These are phyloP conservation scores for Ananas comosus DNA, from an alignment of 176 grass and related monocot genomes.

Conservation along the genomic window DNA sequence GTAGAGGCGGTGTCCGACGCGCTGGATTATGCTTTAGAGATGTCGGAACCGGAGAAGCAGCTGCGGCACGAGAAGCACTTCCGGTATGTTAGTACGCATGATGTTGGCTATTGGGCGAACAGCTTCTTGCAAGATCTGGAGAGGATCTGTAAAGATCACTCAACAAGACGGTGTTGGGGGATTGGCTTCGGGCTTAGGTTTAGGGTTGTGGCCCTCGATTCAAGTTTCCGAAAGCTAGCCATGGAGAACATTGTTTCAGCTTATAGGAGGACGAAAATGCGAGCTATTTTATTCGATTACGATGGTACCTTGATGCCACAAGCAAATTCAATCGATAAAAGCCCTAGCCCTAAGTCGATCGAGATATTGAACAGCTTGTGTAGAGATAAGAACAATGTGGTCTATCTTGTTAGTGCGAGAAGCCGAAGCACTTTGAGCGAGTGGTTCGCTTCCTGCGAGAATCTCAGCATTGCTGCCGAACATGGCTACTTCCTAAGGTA, in stretches of 20 bases:
- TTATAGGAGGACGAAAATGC: constrained; percentile 48
- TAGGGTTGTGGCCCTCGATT: constrained; percentile 75
- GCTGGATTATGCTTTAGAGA: constrained; percentile 57
- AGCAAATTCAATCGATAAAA: constrained; percentile 49
- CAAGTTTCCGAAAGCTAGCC: constrained; percentile 71
- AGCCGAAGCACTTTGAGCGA: constrained; percentile 29
- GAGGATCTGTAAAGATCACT: constrained; percentile 62
- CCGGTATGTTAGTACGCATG: constrained; percentile 68
- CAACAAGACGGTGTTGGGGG: constrained; percentile 51
- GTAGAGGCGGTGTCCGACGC: constrained; percentile 78
- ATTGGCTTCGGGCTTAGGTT: constrained; percentile 77
- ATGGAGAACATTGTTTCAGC: constrained; percentile 77
- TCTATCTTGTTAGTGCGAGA: constrained; percentile 72
- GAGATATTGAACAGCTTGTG: constrained; percentile 66
- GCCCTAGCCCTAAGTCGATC: constrained; percentile 40
- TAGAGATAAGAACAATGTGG: constrained; percentile 47
- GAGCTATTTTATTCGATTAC: constrained; percentile 71
- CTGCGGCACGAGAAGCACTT: constrained; percentile 83
- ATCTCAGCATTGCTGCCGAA: constrained; percentile 69
- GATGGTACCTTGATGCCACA: constrained; percentile 93
- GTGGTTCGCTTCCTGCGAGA: constrained; percentile 71
- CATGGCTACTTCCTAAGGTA: constrained; percentile 94
- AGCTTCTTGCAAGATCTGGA: constrained; percentile 72
- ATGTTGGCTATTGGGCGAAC: constrained; percentile 70
- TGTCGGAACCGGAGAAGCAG: constrained; percentile 67